A percentile compares a stretch with the other conserved stretches of the same genome.
These are phyloP conservation scores for Neurospora intermedia DNA, from an alignment of 495 filamentous ascomycete species.

Conservation along the genomic window DNA sequence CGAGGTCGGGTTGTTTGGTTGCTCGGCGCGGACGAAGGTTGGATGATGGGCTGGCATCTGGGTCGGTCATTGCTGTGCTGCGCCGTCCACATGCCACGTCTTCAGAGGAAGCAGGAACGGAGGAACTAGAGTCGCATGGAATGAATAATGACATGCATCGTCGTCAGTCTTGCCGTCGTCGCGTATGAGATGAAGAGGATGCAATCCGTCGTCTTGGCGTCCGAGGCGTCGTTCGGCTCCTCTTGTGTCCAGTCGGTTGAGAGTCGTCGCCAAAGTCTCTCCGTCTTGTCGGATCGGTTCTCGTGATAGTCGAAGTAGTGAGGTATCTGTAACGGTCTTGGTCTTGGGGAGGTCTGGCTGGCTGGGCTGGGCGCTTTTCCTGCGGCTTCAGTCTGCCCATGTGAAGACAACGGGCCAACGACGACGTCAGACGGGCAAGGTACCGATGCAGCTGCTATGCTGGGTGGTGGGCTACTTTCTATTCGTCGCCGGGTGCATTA, in stretches of 20 bases:
- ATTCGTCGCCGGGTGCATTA: neutral
- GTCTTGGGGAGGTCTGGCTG: neutral
- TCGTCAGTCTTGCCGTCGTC: neutral
- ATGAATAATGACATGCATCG: neutral
- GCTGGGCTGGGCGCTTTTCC: neutral
- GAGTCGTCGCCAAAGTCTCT: neutral
- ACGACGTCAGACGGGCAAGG: neutral
- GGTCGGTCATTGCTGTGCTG: conserved; percentile 17
- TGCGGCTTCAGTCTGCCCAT: neutral
- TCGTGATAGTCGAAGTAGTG: neutral
- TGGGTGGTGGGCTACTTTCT: neutral
- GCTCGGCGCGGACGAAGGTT: conserved; percentile 14
- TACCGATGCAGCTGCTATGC: neutral
- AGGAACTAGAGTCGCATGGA: neutral
- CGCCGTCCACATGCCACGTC: conserved; percentile 5
- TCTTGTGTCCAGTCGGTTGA: neutral
- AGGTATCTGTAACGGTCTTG: neutral
- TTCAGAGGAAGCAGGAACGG: neutral
- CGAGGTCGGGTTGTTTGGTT: conserved; percentile 7
- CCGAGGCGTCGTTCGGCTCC: neutral
- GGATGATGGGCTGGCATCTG: conserved; percentile 14
- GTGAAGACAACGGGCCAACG: neutral
- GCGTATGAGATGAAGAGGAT: neutral
- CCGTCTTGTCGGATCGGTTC: neutral
- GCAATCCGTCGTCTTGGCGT: neutral